phyloP scores from a whole-genome alignment of 2,329 filamentous ascomycete genomes.

The Eutypella sp. region DNA sequence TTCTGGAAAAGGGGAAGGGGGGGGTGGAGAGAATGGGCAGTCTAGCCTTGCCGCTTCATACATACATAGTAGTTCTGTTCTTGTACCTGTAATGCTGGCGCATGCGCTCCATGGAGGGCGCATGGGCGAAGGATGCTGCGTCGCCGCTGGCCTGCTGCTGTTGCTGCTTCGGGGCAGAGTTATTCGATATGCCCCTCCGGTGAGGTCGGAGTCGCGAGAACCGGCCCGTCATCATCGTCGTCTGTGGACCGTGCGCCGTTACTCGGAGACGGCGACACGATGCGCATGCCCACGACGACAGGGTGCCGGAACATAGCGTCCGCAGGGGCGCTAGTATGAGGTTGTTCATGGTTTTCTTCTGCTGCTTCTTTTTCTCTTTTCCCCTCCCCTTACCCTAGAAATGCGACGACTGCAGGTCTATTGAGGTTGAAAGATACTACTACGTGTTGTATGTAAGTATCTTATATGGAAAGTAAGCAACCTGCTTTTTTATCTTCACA shows the following conservation, averaged over 20 bases:
- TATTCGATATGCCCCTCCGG: constrained; percentile 18
- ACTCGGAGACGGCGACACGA: constrained; percentile 27
- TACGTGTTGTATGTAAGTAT: no score
- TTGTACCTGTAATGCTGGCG: constrained; percentile 59
- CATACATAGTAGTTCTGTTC: constrained; percentile 63
- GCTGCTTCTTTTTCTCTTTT: no score
- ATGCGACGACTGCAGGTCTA: no score
- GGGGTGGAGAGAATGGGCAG: constrained; percentile 17
- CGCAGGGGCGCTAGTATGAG: constrained; percentile 32
- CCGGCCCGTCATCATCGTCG: constrained; percentile 12
- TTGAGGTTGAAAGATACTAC: no score
- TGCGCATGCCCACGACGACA: constrained; percentile 24
- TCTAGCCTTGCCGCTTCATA: no score
- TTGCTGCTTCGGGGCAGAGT: constrained; percentile 18
- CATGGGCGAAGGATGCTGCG: constrained; percentile 14
- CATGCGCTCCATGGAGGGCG: constrained; percentile 59
- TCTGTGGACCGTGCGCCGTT: constrained; percentile 14
- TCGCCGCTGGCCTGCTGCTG: constrained; percentile 23
- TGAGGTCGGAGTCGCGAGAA: constrained; percentile 12
- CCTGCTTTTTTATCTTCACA: no score
- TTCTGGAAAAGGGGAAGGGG: constrained; percentile 1
- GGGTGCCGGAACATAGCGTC: constrained; percentile 16
- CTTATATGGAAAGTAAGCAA: no score
- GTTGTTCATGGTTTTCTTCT: constrained; percentile 42
- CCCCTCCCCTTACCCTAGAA: no score